Conservation (phyloP, 2,329 filamentous ascomycete species). For the Cladosporium colombiae region DNA sequence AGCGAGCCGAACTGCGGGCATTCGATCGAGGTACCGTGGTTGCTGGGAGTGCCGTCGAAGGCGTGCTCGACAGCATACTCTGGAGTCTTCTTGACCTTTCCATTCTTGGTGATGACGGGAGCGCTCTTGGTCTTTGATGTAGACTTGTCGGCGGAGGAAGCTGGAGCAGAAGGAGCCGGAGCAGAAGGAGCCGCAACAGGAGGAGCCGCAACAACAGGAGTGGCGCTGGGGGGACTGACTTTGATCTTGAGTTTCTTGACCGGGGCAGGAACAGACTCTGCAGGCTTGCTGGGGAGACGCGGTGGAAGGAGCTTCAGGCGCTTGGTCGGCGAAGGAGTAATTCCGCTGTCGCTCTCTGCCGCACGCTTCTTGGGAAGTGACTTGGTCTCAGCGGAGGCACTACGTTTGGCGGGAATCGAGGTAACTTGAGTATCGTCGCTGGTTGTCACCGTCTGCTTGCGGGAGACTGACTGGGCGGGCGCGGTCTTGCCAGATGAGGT, state of each 20-base stretch:
- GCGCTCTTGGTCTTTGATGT: not conserved
- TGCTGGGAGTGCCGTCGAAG: constrained; percentile 9
- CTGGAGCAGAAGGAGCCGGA: not conserved
- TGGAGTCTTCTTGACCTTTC: constrained; percentile 21
- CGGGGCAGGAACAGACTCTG: not conserved
- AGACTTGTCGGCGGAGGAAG: not conserved
- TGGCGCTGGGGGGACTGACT: not conserved
- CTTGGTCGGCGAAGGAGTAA: not conserved
- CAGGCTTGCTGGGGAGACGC: not conserved
- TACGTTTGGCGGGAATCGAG: not conserved
- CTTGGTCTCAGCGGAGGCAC: not conserved
- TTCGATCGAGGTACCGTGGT: constrained; percentile 16
- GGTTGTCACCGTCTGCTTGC: not conserved
- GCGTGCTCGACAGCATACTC: constrained; percentile 12
- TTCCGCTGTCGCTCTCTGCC: not conserved
- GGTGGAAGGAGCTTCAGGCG: not conserved
- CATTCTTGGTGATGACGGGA: constrained; percentile 17
- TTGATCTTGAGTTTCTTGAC: constrained; percentile 4
- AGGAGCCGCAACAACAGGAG: not conserved
- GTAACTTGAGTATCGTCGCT: not conserved
- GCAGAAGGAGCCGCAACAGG: not conserved
- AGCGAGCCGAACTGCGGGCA: constrained; percentile 11
- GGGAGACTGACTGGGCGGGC: not conserved
- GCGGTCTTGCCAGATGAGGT: not conserved
- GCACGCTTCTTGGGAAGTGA: not conserved